These are phyloP conservation scores for Orobanche coerulescens DNA, from an alignment of 257 asterid species.

Conservation along the genomic window DNA sequence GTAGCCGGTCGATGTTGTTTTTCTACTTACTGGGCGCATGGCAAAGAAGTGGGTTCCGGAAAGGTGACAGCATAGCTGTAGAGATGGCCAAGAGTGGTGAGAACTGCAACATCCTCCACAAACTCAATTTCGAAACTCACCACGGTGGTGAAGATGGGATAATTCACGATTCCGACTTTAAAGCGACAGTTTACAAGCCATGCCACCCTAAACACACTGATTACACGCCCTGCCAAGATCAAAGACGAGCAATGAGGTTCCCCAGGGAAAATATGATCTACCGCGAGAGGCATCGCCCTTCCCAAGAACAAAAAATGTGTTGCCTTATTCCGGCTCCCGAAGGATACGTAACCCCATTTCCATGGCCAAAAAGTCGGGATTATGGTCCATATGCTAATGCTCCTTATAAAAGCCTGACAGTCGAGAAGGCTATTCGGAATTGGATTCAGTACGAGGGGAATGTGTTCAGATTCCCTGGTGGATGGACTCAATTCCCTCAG, in stretches of 20 bases:
- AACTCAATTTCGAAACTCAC: conserved; percentile 51
- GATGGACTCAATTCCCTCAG: conserved; percentile 61
- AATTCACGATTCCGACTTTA: conserved; percentile 31
- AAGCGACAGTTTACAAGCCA: conserved; percentile 29
- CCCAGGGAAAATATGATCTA: conserved; percentile 43
- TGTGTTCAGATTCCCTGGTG: conserved; percentile 60
- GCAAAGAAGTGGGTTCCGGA: conserved; percentile 53
- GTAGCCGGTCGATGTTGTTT: conserved; percentile 48
- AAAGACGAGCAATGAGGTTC: conserved; percentile 42
- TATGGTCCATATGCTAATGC: conserved; percentile 59
- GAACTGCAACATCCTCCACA: conserved; percentile 40
- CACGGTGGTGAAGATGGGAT: conserved; percentile 39
- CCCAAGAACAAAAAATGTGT: conserved; percentile 33
- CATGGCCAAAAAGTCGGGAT: conserved; percentile 67
- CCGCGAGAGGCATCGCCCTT: conserved; percentile 53
- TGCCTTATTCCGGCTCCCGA: conserved; percentile 59
- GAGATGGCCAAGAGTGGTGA: conserved; percentile 34
- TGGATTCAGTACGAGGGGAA: conserved; percentile 62
- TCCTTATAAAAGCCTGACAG: conserved; percentile 55
- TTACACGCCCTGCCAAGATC: conserved; percentile 60
- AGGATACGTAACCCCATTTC: conserved; percentile 51
- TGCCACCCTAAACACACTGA: conserved; percentile 38
- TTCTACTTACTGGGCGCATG: conserved; percentile 56
- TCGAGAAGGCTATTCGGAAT: conserved; percentile 60
- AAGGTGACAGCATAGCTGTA: conserved; percentile 42